These are phyloP conservation scores for Aphanocladium album DNA, from an alignment of 2,329 filamentous ascomycete genomes.

Conservation along the genomic window DNA sequence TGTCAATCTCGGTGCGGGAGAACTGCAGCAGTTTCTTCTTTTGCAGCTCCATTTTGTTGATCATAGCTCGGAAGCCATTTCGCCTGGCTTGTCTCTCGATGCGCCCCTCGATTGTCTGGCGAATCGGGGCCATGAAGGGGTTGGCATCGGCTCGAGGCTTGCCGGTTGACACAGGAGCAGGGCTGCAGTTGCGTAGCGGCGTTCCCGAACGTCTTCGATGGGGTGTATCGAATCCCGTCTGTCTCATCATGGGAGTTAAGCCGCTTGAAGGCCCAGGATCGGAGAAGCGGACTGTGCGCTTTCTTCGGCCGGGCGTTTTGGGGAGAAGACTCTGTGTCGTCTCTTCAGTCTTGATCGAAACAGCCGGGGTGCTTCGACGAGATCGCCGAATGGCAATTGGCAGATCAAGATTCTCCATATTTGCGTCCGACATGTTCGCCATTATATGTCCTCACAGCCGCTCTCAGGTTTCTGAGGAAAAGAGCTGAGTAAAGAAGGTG, in stretches of 20 bases:
- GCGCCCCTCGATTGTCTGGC: constrained; percentile 52
- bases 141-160: constrained; percentile 19
- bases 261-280: constrained; percentile 52
- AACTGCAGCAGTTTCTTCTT: constrained; percentile 36
- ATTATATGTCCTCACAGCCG: not conserved
- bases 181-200: constrained; percentile 23
- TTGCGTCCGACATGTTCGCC: constrained; percentile 2
- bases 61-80: constrained; percentile 53
- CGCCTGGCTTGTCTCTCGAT: constrained; percentile 53
- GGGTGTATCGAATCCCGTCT: constrained; percentile 40
- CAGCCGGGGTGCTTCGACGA: constrained; percentile 38
- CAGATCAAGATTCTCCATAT: constrained; percentile 38
- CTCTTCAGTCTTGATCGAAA: constrained; percentile 26
- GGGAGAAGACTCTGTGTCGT: not conserved
- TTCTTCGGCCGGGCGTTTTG: constrained; percentile 28
- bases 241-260: constrained; percentile 53
- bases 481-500: not conserved
- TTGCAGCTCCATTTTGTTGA: constrained; percentile 47
- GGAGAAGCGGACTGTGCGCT: constrained; percentile 54
- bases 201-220: constrained; percentile 43
- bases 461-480: not conserved
- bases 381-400: constrained; percentile 53
- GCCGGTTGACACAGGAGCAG: constrained; percentile 15
- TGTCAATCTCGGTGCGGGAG: constrained; percentile 42
- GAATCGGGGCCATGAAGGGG: constrained; percentile 31